A percentile compares a stretch with the other conserved stretches of the same genome.
These are phyloP conservation scores for Rosa multiflora DNA, from an alignment of 306 rosid genomes.

Conservation along the genomic window DNA sequence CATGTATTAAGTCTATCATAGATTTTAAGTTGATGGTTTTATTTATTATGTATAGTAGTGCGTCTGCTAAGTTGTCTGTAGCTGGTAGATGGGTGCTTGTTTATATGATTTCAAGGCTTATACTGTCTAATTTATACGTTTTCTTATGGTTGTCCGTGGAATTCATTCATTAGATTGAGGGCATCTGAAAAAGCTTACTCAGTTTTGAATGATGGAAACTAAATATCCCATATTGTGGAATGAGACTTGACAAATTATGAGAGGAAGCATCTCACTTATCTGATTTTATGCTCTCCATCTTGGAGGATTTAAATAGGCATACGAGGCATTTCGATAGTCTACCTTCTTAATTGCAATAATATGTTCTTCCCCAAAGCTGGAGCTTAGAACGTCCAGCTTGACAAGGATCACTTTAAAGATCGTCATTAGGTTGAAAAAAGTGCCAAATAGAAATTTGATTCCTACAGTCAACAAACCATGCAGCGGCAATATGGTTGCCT, in stretches of 20 bases:
- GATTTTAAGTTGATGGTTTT: not conserved
- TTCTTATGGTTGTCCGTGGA: not conserved
- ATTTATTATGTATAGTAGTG: not conserved
- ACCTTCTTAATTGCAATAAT: not conserved
- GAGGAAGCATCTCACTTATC: not conserved
- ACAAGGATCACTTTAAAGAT: not conserved
- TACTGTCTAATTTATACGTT: not conserved
- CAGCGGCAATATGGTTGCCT: not conserved
- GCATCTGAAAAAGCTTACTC: not conserved
- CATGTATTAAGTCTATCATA: not conserved
- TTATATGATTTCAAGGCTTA: not conserved
- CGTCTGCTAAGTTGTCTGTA: not conserved
- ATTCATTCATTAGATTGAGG: not conserved
- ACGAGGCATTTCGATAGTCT: not conserved
- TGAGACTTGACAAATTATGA: not conserved
- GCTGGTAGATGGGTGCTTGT: not conserved
- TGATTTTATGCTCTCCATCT: not conserved
- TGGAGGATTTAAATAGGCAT: not conserved
- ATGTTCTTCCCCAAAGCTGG: not conserved
- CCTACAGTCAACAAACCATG: not conserved
- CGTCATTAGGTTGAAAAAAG: not conserved
- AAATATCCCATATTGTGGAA: not conserved
- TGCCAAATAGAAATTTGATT: not conserved
- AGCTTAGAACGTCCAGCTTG: not conserved
- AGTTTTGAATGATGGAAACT: not conserved